Conservation (phyloP, 495 filamentous ascomycete species). For the Talaromyces nanjingensis region DNA sequence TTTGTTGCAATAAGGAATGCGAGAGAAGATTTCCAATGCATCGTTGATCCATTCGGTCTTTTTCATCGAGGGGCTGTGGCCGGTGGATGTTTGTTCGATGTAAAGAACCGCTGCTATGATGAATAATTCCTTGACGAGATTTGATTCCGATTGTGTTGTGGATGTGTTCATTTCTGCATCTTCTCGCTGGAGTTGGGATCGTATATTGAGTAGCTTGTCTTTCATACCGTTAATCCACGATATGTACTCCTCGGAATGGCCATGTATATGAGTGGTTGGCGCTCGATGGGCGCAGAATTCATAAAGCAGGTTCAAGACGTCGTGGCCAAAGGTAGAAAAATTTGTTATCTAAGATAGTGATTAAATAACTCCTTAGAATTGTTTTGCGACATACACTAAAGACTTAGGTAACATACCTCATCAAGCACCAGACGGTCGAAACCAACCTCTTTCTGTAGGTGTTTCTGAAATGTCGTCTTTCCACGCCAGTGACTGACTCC, state of each 20-base stretch:
- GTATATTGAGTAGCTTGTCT: not conserved
- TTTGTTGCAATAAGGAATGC: not conserved
- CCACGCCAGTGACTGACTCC: slow-evolving; percentile 1
- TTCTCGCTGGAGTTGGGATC: not conserved
- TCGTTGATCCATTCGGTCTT: slow-evolving; percentile 1
- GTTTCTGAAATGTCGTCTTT: not conserved
- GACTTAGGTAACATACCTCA: not conserved
- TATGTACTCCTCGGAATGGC: not conserved
- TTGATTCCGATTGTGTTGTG: not conserved
- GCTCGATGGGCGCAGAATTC: not conserved
- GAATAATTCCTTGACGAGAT: slow-evolving; percentile 2
- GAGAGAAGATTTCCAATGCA: slow-evolving; percentile 1
- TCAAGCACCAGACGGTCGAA: not conserved
- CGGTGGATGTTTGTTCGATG: not conserved
- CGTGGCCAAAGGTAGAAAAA: not conserved
- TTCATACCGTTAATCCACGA: not conserved
- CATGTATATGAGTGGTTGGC: not conserved
- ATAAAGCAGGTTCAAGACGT: not conserved
- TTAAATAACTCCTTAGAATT: not conserved
- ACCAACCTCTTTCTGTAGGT: slow-evolving; percentile 1
- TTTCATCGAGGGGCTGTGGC: not conserved
- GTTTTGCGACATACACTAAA: not conserved
- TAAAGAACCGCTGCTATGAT: not conserved
- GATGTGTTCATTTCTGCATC: not conserved
- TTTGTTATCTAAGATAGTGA: not conserved